A percentile compares a stretch with the other conserved stretches of the same genome.
These are phyloP conservation scores for Acer yangbiense DNA, from an alignment of 345 rosid species.

Conservation along the genomic window DNA sequence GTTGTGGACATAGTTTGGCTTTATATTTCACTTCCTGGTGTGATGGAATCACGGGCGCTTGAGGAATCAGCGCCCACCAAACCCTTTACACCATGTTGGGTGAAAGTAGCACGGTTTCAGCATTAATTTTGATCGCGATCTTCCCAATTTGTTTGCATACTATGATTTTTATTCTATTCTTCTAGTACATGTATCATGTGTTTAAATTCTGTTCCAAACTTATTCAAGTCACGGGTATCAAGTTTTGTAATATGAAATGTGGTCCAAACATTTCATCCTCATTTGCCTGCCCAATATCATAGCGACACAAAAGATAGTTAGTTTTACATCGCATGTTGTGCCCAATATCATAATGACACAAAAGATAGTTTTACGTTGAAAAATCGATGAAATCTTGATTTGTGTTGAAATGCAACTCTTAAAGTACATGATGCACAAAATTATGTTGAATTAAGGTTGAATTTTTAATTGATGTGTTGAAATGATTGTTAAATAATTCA, in stretches of 20 bases:
- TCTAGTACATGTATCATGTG: not conserved
- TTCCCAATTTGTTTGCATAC: not conserved
- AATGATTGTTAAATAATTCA: too few species aligned
- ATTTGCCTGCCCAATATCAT: conserved; percentile 1
- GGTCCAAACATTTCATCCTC: not conserved
- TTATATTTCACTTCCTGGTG: not conserved
- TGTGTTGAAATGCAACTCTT: too few species aligned
- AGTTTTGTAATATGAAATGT: conserved; percentile 9
- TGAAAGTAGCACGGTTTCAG: not conserved
- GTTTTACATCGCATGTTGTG: not conserved
- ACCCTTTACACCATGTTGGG: not conserved
- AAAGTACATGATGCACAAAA: too few species aligned
- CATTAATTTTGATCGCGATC: not conserved
- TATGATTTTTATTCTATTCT: not conserved
- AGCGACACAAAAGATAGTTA: too few species aligned
- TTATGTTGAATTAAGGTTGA: too few species aligned
- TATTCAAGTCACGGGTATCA: conserved; percentile 23
- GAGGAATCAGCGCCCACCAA: not conserved
- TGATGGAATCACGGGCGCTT: not conserved
- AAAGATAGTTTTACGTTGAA: too few species aligned
- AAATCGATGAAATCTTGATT: too few species aligned
- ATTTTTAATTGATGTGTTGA: too few species aligned
- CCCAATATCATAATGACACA: not conserved
- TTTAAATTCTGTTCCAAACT: not conserved
- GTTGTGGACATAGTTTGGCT: conserved; percentile 3